Base-by-base conservation (phyloP, 1,284 basidiomycete species). In the Naganishia sp. region DNA sequence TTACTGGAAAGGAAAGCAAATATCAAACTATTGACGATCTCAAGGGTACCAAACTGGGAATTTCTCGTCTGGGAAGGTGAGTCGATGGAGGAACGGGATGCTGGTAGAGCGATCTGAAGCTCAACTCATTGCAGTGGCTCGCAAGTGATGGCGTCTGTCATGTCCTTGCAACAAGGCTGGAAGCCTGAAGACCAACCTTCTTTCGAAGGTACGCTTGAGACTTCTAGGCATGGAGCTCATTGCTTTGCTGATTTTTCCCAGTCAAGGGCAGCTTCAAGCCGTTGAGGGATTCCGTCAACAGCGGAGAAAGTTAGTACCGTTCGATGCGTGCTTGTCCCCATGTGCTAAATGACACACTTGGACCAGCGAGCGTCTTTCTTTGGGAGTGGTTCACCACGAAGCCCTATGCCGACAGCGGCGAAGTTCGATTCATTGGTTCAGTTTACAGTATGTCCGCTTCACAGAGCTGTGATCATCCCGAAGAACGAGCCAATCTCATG, bases 371-470 rank as follows among this genome's bases (percentile, higher is more conserved):
- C 73, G 89, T 88, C 15, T 92, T 91, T 79, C 89, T 93, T 86
- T 96, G 94, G 93, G 93, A 95, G 78, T 94, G 90, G 90, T 97
- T 96, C 79, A 98, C 95, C 2, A 97, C 94, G 18, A 98, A 97
- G 77, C 94, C 95, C 1, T 96, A 86, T 73, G 86, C 85, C 16
- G 91, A 95, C 77, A 83, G 84, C 16, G 90, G 90, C 36, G 87
- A 93, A 77, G 90, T 88, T 55, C 86, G 88, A 52, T 93, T 94
- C 74, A 78, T 81, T 63, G 79, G 79, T 23, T 79, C 75, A 5
- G 77, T 78, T 6, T 76, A 77, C 69, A 80, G 78, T 79, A 54
- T 65, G 75, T 72, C 3, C n/a, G 39, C 42, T 28, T 28, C 28
- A 28, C 28, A 46, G 23, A 21, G 33, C 21, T 15, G 28, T 55